These are phyloP conservation scores for Smallanthus sonchifolius DNA, from an alignment of 129 eudicot species.

Conservation along the genomic window DNA sequence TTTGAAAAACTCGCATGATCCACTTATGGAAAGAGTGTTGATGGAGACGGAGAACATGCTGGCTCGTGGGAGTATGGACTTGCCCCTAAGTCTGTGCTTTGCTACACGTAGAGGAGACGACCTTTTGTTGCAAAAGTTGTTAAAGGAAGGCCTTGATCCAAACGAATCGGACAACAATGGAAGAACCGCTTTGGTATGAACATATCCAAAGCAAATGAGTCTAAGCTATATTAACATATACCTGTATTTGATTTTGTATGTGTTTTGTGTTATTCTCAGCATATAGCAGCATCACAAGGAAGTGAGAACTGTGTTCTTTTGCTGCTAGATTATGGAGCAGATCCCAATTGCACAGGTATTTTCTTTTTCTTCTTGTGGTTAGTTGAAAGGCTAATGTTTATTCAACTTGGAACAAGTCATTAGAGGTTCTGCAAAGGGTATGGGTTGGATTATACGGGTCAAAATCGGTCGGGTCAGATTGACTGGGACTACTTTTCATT, in stretches of 20 bases:
- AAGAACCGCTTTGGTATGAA: slow-evolving; percentile 73
- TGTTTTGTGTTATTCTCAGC: slow-evolving; percentile 43
- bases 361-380: slow-evolving; percentile 1
- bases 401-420: background rate
- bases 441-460: background rate
- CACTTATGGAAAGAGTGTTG: slow-evolving; percentile 51
- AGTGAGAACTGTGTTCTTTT: slow-evolving; percentile 76
- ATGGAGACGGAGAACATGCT: slow-evolving; percentile 60
- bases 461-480: too few species aligned
- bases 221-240: background rate
- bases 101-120: slow-evolving; percentile 83
- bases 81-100: slow-evolving; percentile 83
- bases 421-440: background rate
- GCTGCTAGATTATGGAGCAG: slow-evolving; percentile 84
- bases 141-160: slow-evolving; percentile 83
- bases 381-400: background rate
- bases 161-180: slow-evolving; percentile 86
- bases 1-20: slow-evolving; percentile 50
- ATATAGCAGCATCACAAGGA: slow-evolving; percentile 92
- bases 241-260: background rate
- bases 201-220: background rate
- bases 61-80: slow-evolving; percentile 82
- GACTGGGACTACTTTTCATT: too few species aligned
- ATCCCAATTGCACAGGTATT: slow-evolving; percentile 72
- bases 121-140: slow-evolving; percentile 62